A percentile compares a stretch with the other conserved stretches of the same genome.
These are phyloP conservation scores for Claviceps citrina DNA, from an alignment of 2,329 filamentous ascomycete species.

Conservation along the genomic window DNA sequence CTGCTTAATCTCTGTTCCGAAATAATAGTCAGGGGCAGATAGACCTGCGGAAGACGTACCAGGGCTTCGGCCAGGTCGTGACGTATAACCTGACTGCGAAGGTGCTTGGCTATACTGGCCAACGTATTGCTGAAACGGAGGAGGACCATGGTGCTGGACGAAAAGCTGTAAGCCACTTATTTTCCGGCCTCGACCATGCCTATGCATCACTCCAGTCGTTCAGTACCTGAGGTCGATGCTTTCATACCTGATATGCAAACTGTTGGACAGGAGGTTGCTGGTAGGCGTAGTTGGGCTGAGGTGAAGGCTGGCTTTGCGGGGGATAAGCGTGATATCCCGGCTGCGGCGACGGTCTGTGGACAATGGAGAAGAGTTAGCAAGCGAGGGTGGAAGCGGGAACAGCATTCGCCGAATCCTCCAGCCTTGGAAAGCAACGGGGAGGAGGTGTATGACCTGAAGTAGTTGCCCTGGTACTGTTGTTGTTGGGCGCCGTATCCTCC, in stretches of 20 bases:
- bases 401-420: background rate
- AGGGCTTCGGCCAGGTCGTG: constrained; percentile 29
- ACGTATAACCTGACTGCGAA: constrained; percentile 32
- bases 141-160: constrained; percentile 15
- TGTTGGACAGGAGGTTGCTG: constrained; percentile 26
- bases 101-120: constrained; percentile 15
- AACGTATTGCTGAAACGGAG: constrained; percentile 19
- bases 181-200: background rate
- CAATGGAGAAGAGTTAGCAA: background rate
- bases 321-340: constrained; percentile 24
- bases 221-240: constrained; percentile 15
- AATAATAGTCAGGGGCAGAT: background rate
- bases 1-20: background rate
- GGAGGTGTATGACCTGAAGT: constrained; percentile 8
- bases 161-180: background rate
- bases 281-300: constrained; percentile 33
- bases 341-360: constrained; percentile 5
- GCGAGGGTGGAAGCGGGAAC: background rate
- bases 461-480: constrained; percentile 25
- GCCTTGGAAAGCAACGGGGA: background rate
- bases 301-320: constrained; percentile 30
- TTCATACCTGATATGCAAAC: constrained; percentile 23
- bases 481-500: constrained; percentile 27
- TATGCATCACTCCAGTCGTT: constrained; percentile 8
- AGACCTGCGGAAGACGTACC: constrained; percentile 3